Conservation (phyloP, 1,139 yeast genomes). For the Debaryomycetaceae sp. region DNA sequence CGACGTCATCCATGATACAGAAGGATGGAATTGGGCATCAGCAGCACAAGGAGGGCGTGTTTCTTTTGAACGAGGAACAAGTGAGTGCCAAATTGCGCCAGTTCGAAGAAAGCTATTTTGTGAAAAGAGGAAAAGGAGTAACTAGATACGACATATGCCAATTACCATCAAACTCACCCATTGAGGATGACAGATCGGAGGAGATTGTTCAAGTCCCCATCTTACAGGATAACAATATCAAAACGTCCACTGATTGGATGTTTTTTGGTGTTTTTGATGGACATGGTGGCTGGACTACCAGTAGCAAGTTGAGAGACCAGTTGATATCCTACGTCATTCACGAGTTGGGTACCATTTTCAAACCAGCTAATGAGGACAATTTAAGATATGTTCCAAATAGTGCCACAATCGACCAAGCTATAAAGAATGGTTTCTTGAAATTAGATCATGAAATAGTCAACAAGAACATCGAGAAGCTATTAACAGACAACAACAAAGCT, state of each 20-base stretch:
- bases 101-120: slow-evolving; percentile 74
- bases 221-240: slow-evolving; percentile 48
- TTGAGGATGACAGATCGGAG: slow-evolving; percentile 91
- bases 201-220: slow-evolving; percentile 80
- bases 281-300: slow-evolving; percentile 95
- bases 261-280: slow-evolving; percentile 97
- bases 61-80: slow-evolving; percentile 65
- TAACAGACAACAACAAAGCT: slow-evolving; percentile 57
- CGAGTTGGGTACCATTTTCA: slow-evolving; percentile 69
- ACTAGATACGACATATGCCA: slow-evolving; percentile 88
- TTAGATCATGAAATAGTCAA: slow-evolving; percentile 86
- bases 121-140: slow-evolving; percentile 87
- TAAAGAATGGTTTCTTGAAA: slow-evolving; percentile 73
- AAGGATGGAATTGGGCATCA: slow-evolving; percentile 40
- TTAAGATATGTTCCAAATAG: slow-evolving; percentile 57
- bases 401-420: slow-evolving; percentile 73
- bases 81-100: slow-evolving; percentile 68
- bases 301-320: slow-evolving; percentile 76
- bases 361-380: slow-evolving; percentile 49
- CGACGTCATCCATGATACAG: slow-evolving; percentile 41
- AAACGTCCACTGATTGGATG: slow-evolving; percentile 78
- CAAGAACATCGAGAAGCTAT: slow-evolving; percentile 64
- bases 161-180: slow-evolving; percentile 86
- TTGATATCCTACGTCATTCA: slow-evolving; percentile 72
- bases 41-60: slow-evolving; percentile 43